Evolutionary conservation across 1,284 basidiomycete species (phyloP).

Genomic region (Agaricales sp.): DNA sequence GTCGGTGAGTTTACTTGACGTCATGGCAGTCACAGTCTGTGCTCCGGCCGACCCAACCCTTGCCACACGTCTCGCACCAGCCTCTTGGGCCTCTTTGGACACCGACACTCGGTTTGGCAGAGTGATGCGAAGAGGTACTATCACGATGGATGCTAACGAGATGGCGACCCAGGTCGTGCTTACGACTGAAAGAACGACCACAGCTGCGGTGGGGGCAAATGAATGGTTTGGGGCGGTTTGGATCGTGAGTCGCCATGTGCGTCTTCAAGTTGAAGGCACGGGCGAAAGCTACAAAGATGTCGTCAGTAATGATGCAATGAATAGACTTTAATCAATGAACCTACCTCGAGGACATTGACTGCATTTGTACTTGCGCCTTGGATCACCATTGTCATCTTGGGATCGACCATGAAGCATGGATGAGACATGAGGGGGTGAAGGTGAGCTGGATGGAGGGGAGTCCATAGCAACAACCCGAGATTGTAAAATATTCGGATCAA

Average conservation of each 20-base stretch:
- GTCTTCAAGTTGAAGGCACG: slow-evolving; percentile 89
- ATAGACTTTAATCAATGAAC: slow-evolving; percentile 12
- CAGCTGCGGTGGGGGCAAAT: slow-evolving; percentile 74
- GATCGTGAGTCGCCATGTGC: slow-evolving; percentile 84
- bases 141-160: slow-evolving; percentile 78
- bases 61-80: slow-evolving; percentile 72
- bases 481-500: no score
- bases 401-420: no score
- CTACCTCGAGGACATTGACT: slow-evolving; percentile 59
- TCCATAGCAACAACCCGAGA: no score
- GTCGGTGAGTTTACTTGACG: slow-evolving; percentile 29
- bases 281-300: slow-evolving; percentile 54
- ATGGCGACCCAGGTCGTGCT: slow-evolving; percentile 83
- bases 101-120: slow-evolving; percentile 41
- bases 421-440: slow-evolving; percentile 30
- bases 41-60: slow-evolving; percentile 50
- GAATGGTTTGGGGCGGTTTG: slow-evolving; percentile 77
- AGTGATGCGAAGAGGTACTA: slow-evolving; percentile 35
- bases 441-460: slow-evolving; percentile 39
- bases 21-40: slow-evolving; percentile 54
- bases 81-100: slow-evolving; percentile 47
- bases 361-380: slow-evolving; percentile 70
- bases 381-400: slow-evolving; percentile 40
- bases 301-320: slow-evolving; percentile 5
- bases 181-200: slow-evolving; percentile 80